A percentile compares a stretch with the other conserved stretches of the same genome.
Conservation (phyloP, 108 stramenopile genomes). For the Nitzschia sp. region DNA sequence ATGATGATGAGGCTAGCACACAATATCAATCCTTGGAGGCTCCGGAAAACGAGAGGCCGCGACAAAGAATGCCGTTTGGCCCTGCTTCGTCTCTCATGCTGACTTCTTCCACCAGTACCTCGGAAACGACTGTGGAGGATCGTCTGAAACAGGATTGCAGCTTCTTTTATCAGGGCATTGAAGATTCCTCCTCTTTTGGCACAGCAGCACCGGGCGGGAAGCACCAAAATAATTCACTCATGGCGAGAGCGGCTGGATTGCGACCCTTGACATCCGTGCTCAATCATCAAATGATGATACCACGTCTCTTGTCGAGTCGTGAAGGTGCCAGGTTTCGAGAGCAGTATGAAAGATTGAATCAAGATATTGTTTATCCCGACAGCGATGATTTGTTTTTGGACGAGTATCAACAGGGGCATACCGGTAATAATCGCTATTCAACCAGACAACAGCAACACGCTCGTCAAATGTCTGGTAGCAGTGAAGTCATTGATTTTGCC, state of each 20-base stretch:
- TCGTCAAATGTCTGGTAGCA: neutral
- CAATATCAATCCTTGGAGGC: conserved; percentile 6
- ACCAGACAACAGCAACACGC: neutral
- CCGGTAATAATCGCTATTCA: too few species aligned
- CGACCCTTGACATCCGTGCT: conserved; percentile 11
- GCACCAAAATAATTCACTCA: neutral
- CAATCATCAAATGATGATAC: neutral
- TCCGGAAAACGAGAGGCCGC: neutral
- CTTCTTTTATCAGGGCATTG: conserved; percentile 49
- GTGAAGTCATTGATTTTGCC: conserved; percentile 2
- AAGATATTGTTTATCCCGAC: conserved; percentile 9
- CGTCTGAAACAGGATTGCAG: conserved; percentile 40
- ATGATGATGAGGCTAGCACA: neutral
- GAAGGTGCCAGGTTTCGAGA: conserved; percentile 26
- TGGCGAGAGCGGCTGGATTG: neutral
- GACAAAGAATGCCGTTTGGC: neutral
- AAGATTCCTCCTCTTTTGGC: conserved; percentile 9
- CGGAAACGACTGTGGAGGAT: conserved; percentile 28
- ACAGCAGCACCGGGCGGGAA: neutral
- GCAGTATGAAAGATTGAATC: conserved; percentile 43
- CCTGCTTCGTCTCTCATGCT: neutral
- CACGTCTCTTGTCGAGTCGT: conserved; percentile 8
- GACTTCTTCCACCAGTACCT: neutral
- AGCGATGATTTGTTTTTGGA: conserved; percentile 14
- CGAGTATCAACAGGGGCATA: neutral